Percentiles rank a stretch among this genome's conserved stretches.
Evolutionary conservation across 148 eudicot genomes (phyloP).

Genomic region (Spergularia bocconei): DNA sequence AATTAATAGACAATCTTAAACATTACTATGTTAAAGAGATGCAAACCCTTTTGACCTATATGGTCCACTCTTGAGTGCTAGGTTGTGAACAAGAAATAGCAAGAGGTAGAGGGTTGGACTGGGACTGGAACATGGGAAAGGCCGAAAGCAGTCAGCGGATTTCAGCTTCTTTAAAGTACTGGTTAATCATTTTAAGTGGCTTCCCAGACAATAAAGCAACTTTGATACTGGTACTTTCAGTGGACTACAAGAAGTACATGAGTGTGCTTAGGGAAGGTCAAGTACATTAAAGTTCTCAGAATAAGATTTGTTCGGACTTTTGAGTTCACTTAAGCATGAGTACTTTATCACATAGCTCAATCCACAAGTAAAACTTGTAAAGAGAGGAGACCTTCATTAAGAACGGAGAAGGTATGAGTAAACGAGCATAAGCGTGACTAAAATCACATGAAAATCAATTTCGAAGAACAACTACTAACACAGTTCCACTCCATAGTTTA

Average conservation of each 20-base stretch:
- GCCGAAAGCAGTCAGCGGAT: not conserved
- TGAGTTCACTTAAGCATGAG: not conserved
- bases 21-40: not conserved
- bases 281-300: not conserved
- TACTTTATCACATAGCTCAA: not conserved
- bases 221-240: not conserved
- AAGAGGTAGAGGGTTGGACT: not conserved
- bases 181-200: not conserved
- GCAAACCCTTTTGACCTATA: not conserved
- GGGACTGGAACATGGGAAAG: not conserved
- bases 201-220: not conserved
- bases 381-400: not conserved
- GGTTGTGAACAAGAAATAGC: not conserved
- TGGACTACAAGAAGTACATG: too few relatives aligned
- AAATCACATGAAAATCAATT: not conserved
- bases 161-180: not conserved
- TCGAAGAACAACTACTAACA: not conserved
- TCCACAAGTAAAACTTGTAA: not conserved
- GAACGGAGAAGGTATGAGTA: not conserved
- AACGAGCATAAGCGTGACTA: not conserved
- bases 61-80: not conserved
- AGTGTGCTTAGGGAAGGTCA: not conserved
- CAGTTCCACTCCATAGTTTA: too few relatives aligned
- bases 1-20: not conserved
- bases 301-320: not conserved